A percentile compares a stretch with the other conserved stretches of the same genome.
Evolutionary conservation across 139 green algal species (phyloP).

Genomic region (Tetraselmis striata): DNA sequence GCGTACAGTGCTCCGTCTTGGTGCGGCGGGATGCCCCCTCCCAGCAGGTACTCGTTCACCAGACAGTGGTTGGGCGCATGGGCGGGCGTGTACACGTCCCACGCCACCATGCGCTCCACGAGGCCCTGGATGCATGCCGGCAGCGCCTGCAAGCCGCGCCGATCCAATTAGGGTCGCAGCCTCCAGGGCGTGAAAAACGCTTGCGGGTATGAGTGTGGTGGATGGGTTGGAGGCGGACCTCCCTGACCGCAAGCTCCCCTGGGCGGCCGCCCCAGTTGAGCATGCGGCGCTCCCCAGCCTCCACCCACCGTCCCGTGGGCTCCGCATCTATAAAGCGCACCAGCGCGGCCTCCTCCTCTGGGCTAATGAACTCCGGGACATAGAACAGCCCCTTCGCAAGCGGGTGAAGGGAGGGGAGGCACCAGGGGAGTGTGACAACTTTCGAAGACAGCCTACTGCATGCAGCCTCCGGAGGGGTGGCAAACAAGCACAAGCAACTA

Average conservation of each 20-base stretch:
- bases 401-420: too few relatives aligned
- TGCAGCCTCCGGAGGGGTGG: too few relatives aligned
- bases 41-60: slow-evolving; percentile 9
- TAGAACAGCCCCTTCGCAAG: neutral
- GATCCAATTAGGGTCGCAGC: too few relatives aligned
- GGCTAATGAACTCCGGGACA: slow-evolving; percentile 11
- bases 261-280: slow-evolving; percentile 18
- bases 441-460: neutral
- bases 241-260: slow-evolving; percentile 5
- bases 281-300: slow-evolving; percentile 11
- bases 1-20: slow-evolving; percentile 15
- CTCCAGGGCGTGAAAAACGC: too few relatives aligned
- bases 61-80: slow-evolving; percentile 15
- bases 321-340: slow-evolving; percentile 8
- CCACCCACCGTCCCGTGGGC: slow-evolving; percentile 1
- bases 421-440: neutral
- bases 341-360: slow-evolving; percentile 5
- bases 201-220: neutral
- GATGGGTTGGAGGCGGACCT: neutral
- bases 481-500: neutral
- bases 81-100: slow-evolving; percentile 2
- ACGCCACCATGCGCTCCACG: slow-evolving; percentile 6
- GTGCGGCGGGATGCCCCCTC: slow-evolving; percentile 11
- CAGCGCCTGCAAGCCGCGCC: too few relatives aligned
- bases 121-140: slow-evolving; percentile 12